These are phyloP conservation scores for Coelastrella sp. DNA, from an alignment of 139 green algal species.

Conservation along the genomic window DNA sequence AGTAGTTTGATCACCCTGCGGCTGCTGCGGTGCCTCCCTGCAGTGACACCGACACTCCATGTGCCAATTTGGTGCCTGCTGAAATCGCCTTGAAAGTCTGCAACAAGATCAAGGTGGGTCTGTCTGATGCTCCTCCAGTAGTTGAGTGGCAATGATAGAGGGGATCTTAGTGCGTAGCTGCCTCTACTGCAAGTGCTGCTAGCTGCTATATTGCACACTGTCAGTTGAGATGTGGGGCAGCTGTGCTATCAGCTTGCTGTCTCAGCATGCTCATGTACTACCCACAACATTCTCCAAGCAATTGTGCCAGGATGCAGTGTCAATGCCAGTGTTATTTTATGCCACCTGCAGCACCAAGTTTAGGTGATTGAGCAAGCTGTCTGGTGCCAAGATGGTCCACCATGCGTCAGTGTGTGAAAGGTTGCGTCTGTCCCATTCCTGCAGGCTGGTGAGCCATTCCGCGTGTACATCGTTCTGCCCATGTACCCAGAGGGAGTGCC, in stretches of 20 bases:
- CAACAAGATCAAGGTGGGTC: constrained; percentile 64
- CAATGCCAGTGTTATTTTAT: too few relatives aligned
- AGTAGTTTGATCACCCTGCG: background rate
- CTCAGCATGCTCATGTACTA: background rate
- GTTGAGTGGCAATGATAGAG: too few relatives aligned
- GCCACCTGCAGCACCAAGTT: background rate
- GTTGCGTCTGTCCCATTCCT: background rate
- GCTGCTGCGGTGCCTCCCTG: background rate
- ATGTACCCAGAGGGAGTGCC: constrained; percentile 72
- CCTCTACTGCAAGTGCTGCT: too few relatives aligned
- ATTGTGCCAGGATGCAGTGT: too few relatives aligned
- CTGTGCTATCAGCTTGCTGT: background rate
- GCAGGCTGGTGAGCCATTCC: constrained; percentile 65
- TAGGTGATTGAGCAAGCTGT: background rate
- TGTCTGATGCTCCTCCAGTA: too few relatives aligned
- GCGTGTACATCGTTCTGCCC: constrained; percentile 65
- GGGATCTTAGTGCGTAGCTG: too few relatives aligned
- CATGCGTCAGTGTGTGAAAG: background rate
- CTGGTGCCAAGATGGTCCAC: background rate
- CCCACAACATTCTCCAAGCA: too few relatives aligned
- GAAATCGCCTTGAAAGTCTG: constrained; percentile 74
- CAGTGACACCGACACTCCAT: constrained; percentile 35
- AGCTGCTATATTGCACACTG: background rate
- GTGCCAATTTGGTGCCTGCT: constrained; percentile 58
- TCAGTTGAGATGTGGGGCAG: background rate